phyloP scores from a whole-genome alignment of 83 land plant species.

The Picea abies region DNA sequence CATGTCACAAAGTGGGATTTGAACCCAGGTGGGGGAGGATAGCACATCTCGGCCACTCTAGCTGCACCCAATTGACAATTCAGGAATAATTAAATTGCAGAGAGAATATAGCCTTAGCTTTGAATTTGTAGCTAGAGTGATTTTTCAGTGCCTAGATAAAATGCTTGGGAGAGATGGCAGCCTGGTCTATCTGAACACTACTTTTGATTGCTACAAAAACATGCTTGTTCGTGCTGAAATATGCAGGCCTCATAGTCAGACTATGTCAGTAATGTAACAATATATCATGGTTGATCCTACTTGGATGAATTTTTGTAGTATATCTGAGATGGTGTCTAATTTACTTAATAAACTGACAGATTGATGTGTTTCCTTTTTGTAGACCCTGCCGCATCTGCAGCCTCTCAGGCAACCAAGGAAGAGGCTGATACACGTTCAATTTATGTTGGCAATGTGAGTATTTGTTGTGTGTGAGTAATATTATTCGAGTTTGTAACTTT shows the following conservation, averaged over 20 bases:
- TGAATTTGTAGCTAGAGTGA: not conserved
- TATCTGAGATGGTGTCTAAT: not conserved
- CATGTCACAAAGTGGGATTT: too few species aligned
- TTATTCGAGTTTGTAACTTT: not conserved
- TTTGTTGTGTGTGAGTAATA: not conserved
- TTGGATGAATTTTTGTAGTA: conserved; percentile 2
- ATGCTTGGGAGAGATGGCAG: not conserved
- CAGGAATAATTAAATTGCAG: too few species aligned
- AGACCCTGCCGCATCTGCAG: conserved; percentile 60
- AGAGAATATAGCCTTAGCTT: not conserved
- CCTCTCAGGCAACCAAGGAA: conserved; percentile 81
- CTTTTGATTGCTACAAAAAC: not conserved
- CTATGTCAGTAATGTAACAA: not conserved
- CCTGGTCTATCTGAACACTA: not conserved
- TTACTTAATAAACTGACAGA: not conserved
- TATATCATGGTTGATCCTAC: not conserved
- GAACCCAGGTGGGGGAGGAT: too few species aligned
- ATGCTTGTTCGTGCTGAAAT: not conserved
- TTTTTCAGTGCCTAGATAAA: not conserved
- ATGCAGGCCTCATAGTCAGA: not conserved
- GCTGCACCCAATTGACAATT: too few species aligned
- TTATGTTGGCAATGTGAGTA: conserved; percentile 88
- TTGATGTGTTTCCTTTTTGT: not conserved
- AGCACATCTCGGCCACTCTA: too few species aligned
- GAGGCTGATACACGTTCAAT: conserved; percentile 92